Evolutionary conservation across 768 basidiomycete genomes (phyloP).

Genomic region (Panellus pusillus): DNA sequence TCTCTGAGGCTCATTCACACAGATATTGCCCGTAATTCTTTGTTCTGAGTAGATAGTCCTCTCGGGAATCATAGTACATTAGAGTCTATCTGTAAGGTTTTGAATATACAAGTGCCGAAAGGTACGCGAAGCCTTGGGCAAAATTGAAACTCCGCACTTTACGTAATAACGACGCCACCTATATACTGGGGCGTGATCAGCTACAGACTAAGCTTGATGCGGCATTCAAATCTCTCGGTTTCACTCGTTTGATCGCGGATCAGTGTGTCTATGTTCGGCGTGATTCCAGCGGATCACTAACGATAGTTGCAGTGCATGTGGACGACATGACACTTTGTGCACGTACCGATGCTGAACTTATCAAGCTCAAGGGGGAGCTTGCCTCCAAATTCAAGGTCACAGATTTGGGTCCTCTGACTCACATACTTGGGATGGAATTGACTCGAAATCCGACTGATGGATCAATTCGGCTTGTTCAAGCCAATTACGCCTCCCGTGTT

Average conservation of each 20-base stretch:
- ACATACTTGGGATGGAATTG: slow-evolving; percentile 28
- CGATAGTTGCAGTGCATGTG: slow-evolving; percentile 13
- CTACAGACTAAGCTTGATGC: too few species aligned
- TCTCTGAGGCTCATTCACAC: too few species aligned
- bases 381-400: slow-evolving; percentile 15
- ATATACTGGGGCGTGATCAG: too few species aligned
- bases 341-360: not conserved
- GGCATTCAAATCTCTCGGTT: slow-evolving; percentile 19
- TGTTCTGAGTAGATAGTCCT: too few species aligned
- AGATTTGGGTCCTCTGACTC: slow-evolving; percentile 15
- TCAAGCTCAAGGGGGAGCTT: slow-evolving; percentile 16
- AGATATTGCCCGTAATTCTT: too few species aligned
- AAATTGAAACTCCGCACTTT: too few species aligned
- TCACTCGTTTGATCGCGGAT: slow-evolving; percentile 14
- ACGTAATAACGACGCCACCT: too few species aligned
- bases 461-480: slow-evolving; percentile 20
- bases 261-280: slow-evolving; percentile 22
- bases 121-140: too few species aligned
- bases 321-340: slow-evolving; percentile 25
- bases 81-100: too few species aligned
- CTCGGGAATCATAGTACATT: too few species aligned
- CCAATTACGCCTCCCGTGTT: slow-evolving; percentile 12
- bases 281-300: not conserved
- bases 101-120: too few species aligned
- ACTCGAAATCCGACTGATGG: not conserved